phyloP scores from a whole-genome alignment of 2,329 filamentous ascomycete genomes.

The Aspergillus persii region DNA sequence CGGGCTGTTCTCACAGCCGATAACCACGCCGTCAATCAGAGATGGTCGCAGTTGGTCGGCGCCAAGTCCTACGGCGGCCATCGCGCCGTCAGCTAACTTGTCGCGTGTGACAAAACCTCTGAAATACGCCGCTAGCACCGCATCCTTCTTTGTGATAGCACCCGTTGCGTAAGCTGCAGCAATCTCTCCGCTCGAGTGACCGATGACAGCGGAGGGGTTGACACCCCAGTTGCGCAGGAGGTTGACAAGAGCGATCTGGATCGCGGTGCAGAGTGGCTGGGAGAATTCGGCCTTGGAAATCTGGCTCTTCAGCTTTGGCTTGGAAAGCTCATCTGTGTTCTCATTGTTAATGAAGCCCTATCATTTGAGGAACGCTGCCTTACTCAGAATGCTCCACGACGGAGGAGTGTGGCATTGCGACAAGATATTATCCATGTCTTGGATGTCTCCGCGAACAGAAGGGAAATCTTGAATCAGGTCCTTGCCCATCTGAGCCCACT shows the following conservation, averaged over 20 bases:
- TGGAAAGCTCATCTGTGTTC: background rate
- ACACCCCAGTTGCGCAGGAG: conserved; percentile 6
- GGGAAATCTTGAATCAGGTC: conserved; percentile 16
- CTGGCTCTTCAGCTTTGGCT: background rate
- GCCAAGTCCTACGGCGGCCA: conserved; percentile 16
- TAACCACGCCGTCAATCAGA: background rate
- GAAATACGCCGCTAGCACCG: background rate
- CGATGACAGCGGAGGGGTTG: background rate
- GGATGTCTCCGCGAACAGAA: conserved; percentile 7
- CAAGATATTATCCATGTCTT: background rate
- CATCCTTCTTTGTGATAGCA: background rate
- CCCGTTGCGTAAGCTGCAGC: background rate
- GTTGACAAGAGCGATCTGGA: conserved; percentile 19
- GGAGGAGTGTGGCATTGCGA: background rate
- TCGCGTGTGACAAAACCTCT: background rate
- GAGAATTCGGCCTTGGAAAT: background rate
- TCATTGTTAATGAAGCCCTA: background rate
- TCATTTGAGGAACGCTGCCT: background rate
- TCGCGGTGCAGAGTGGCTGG: conserved; percentile 18
- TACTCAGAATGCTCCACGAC: background rate
- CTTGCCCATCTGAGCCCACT: conserved; percentile 29
- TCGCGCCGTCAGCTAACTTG: background rate
- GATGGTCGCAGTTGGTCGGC: background rate
- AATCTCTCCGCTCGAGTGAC: conserved; percentile 1
- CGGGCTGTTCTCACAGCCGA: conserved; percentile 18